Base-by-base conservation (phyloP, 371 early-diverging fungal genomes). In the Funneliformis caledonium region DNA sequence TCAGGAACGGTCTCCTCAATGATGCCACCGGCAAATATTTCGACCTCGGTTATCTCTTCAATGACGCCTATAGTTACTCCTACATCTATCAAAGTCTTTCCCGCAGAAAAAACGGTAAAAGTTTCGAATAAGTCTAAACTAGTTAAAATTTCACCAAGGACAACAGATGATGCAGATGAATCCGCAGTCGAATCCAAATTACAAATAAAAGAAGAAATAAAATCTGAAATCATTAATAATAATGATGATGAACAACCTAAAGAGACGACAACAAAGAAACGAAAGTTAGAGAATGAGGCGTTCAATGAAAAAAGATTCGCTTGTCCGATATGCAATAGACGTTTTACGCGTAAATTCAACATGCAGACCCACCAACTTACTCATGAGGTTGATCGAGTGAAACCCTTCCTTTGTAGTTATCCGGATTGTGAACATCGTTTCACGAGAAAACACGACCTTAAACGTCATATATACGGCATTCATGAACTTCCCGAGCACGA, bases 301-400 rank as follows among this genome's bases (percentile, higher is more conserved):
- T 16, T 19, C 4, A 56, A 19, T 56, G 33, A 65, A 65, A 65
- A 65, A 12, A 31, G 37, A 37, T 65, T 65, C 33, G 37, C 42
- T 43, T 83, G 82, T 68, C 84, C 84, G 8, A 84, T 86, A 10
- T 94, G 94, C 82, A 84, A 86, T 64, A 82, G 84, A 43, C 81
- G 80, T 26, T 95, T 94, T 81, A 90, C 89, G 50, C 90, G 95
- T 67, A 89, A 90, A 22, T 93, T 91, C 83, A 95, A 95, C 83
- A 87, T 95, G 60, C 89, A 90, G 80, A 90, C 92, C 0, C 95
- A 95, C 82, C 84, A 90, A 75, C 88, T 88, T 81, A 93, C 92
- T 11, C 95, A 95, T 82, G 88, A 92, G 81, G 88, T 91, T 48
- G 82, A 85, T 52, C 89, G 94, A 47, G 85, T 85, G 11, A 91